Evolutionary conservation across 1,139 yeast species (phyloP).

Genomic region (Blastobotrys buckinghamii): DNA sequence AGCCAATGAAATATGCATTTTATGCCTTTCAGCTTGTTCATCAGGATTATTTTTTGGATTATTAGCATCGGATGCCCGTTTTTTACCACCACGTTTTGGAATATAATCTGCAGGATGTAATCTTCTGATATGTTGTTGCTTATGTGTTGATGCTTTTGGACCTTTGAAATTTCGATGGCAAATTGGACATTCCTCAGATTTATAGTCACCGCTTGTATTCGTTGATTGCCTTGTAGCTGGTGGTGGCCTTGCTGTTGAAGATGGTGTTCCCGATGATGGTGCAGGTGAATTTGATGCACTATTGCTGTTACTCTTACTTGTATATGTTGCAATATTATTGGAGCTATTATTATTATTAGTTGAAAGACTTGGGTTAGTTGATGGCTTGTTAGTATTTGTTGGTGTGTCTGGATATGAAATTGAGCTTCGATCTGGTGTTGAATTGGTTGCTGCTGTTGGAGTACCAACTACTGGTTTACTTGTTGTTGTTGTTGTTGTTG

Average conservation of each 20-base stretch:
- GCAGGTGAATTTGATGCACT: background rate
- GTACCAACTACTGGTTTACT: background rate
- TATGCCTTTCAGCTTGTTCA: background rate
- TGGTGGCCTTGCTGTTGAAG: constrained; percentile 15
- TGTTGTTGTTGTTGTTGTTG: background rate
- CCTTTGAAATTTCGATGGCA: constrained; percentile 42
- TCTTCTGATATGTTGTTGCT: constrained; percentile 42
- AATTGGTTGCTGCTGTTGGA: background rate
- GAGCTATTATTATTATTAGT: background rate
- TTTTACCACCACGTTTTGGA: constrained; percentile 42
- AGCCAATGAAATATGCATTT: constrained; percentile 8
- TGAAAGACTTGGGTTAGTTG: background rate
- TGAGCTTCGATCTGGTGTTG: background rate
- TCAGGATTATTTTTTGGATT: background rate
- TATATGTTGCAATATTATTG: background rate
- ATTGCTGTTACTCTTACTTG: background rate
- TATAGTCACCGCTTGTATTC: constrained; percentile 22
- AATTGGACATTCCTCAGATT: constrained; percentile 37
- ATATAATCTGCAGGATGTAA: constrained; percentile 41
- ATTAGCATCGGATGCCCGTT: constrained; percentile 18
- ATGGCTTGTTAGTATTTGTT: background rate
- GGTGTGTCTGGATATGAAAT: background rate
- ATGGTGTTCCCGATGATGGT: constrained; percentile 8
- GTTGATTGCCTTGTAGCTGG: constrained; percentile 16
- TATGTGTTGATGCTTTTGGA: constrained; percentile 42